Percentiles rank a stretch among this genome's conserved stretches.
Conservation (phyloP, 371 early-diverging fungal genomes). For the Lichtheimia hyalospora region DNA sequence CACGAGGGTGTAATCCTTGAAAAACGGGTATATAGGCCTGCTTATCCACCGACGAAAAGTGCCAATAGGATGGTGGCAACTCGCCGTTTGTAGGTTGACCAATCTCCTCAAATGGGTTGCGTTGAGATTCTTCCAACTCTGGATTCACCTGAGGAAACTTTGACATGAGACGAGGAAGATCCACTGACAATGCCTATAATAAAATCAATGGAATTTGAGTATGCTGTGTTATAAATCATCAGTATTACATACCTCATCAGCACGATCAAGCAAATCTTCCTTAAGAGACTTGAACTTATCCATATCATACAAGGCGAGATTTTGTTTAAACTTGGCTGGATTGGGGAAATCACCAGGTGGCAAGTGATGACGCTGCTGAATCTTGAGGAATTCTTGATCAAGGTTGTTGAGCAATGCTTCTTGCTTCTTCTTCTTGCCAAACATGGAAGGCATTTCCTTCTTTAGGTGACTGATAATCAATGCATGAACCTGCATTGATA, state of each 20-base stretch:
- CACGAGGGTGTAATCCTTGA: constrained; percentile 52
- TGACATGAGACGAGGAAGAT: constrained; percentile 69
- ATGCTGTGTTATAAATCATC: background rate
- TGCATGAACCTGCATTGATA: constrained; percentile 65
- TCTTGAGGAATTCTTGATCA: constrained; percentile 64
- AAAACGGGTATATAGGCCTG: constrained; percentile 44
- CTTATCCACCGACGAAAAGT: constrained; percentile 59
- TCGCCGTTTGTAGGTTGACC: constrained; percentile 28
- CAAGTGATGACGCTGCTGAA: constrained; percentile 61
- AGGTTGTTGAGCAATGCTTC: constrained; percentile 63
- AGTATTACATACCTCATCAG: constrained; percentile 48
- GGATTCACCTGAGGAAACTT: constrained; percentile 60
- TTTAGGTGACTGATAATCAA: constrained; percentile 82
- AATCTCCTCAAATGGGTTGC: constrained; percentile 55
- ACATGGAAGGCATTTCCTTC: constrained; percentile 84
- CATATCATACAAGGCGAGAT: constrained; percentile 62
- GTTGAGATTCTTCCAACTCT: constrained; percentile 38
- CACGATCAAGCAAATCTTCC: constrained; percentile 53
- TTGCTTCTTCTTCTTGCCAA: constrained; percentile 77
- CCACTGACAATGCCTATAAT: constrained; percentile 51
- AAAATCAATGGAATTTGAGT: background rate
- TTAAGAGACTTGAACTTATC: constrained; percentile 71
- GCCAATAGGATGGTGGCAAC: constrained; percentile 58
- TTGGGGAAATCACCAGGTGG: constrained; percentile 69
- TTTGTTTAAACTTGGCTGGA: constrained; percentile 53